Evolutionary conservation across 345 rosid species (phyloP), one percentile per base, ranked within the genome.

Genomic region (Rhodomyrtus tomentosa): DNA sequence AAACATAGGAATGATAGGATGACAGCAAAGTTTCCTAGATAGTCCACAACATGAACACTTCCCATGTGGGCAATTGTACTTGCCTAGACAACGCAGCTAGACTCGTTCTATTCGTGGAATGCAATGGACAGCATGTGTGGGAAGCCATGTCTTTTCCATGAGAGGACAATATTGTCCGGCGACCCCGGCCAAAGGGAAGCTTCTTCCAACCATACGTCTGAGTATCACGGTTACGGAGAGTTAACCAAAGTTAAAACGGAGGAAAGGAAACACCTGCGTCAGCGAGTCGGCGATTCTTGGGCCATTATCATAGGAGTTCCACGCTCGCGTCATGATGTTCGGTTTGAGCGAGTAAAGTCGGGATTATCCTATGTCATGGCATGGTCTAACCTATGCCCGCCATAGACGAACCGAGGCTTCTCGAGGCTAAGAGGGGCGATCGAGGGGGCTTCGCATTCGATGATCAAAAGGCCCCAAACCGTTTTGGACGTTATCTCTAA

Each of bases 271-370:
- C 15, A 55, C 15, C 0, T 1, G 62, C 4, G 14, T 11, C 3
- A 12, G 7, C 16, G 1, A 25, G 14, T 11, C 3, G 5, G 7
- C 16, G 1, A 25, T 4, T 32, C 13, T 36, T 18, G 3, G 13
- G 45, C 12, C 76, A 32, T 16, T 16, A 32, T 32, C 42, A 68
- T 32, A 8, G 13, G 45, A 32, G 36, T 68, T 7, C 2, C 76
- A 36, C 24, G 8, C 45, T 18, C 0, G 0, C 3, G 10, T 32
- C 5, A 4, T 0, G 36, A 32, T 32, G 2, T 32, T 68, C 2
- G 5, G 1, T 29, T 59, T 59, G 40, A 59, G 38, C 29, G 73
- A 14, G 4, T 7, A 59, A 2, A 59, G 73, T 1, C 21, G 2
- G 10, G 73, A 20, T 29, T 15, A 29, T 27, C 10, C 2, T 59